A percentile compares a stretch with the other conserved stretches of the same genome.
Conservation (phyloP, 129 eudicot species). For the Centrapalus pauciflorus region DNA sequence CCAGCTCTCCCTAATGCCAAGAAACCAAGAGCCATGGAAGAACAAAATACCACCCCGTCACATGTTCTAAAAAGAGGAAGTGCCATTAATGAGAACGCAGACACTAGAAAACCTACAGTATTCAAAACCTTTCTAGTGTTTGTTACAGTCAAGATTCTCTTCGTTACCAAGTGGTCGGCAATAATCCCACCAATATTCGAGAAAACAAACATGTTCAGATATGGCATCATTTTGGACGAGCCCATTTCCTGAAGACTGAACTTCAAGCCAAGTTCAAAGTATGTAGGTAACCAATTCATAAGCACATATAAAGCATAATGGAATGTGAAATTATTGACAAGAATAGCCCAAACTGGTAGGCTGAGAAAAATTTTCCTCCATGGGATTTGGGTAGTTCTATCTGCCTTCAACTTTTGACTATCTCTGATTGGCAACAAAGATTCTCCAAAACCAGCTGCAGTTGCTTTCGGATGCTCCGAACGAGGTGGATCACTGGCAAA, state of each 20-base stretch:
- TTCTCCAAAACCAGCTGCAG: slow-evolving; percentile 43
- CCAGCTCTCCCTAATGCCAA: slow-evolving; percentile 94
- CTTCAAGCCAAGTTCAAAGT: slow-evolving; percentile 66
- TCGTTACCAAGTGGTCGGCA: slow-evolving; percentile 65
- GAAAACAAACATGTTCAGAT: slow-evolving; percentile 70
- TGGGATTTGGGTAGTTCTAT: slow-evolving; percentile 48
- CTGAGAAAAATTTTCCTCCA: slow-evolving; percentile 62
- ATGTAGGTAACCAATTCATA: slow-evolving; percentile 87
- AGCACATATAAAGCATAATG: slow-evolving; percentile 80
- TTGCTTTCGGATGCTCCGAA: slow-evolving; percentile 27
- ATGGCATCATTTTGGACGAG: slow-evolving; percentile 78
- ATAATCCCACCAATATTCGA: slow-evolving; percentile 78
- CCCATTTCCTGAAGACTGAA: slow-evolving; percentile 83
- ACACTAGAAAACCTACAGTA: slow-evolving; percentile 61
- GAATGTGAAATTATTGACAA: slow-evolving; percentile 71
- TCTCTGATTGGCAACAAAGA: slow-evolving; percentile 46
- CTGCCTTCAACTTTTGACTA: slow-evolving; percentile 34
- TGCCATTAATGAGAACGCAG: slow-evolving; percentile 59
- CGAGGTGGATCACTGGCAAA: slow-evolving; percentile 25
- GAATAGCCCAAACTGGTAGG: slow-evolving; percentile 82
- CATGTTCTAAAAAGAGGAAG: slow-evolving; percentile 61
- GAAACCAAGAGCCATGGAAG: slow-evolving; percentile 78
- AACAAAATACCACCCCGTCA: slow-evolving; percentile 60
- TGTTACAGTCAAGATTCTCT: slow-evolving; percentile 52
- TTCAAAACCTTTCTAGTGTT: slow-evolving; percentile 62